Percentiles rank a stretch among this genome's conserved stretches.
Evolutionary conservation across 148 eudicot genomes (phyloP).

Genomic region (Diospyros kaki): DNA sequence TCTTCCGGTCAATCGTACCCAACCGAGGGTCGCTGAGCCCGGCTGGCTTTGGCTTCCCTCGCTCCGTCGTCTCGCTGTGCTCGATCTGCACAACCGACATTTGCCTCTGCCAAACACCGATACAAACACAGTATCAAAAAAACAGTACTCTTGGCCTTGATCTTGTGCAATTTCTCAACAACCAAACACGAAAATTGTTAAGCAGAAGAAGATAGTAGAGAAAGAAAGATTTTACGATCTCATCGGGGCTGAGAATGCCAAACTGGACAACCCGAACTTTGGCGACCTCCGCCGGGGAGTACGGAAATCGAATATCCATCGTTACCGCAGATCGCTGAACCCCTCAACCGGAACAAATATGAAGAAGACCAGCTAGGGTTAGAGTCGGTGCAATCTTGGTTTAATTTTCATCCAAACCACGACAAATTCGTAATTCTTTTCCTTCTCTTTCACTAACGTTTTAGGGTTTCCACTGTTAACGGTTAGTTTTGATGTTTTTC

Average conservation of each 20-base stretch:
- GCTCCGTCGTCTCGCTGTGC: slow-evolving; percentile 90
- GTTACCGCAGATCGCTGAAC: background rate
- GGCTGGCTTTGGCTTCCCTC: slow-evolving; percentile 86
- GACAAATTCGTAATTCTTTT: too few species aligned
- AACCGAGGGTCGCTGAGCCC: slow-evolving; percentile 88
- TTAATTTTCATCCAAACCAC: too few species aligned
- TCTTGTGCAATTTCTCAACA: background rate
- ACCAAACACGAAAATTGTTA: background rate
- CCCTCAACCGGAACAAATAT: too few species aligned
- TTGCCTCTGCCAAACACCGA: slow-evolving; percentile 64
- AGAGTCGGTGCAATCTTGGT: too few species aligned
- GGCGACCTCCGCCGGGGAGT: slow-evolving; percentile 91
- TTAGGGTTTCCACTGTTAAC: too few species aligned
- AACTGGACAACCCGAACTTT: slow-evolving; percentile 91
- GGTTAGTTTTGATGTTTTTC: too few species aligned
- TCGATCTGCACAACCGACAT: slow-evolving; percentile 99
- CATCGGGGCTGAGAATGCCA: slow-evolving; percentile 96
- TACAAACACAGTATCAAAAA: too few species aligned
- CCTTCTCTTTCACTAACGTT: too few species aligned
- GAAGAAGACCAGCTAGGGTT: too few species aligned
- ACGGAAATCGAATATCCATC: slow-evolving; percentile 86
- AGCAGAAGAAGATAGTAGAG: background rate
- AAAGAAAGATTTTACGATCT: slow-evolving; percentile 52
- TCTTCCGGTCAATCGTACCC: slow-evolving; percentile 90
- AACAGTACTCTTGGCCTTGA: too few species aligned